These are phyloP conservation scores for Chrysanthemum seticuspe DNA, from an alignment of 129 eudicot species.

Conservation along the genomic window DNA sequence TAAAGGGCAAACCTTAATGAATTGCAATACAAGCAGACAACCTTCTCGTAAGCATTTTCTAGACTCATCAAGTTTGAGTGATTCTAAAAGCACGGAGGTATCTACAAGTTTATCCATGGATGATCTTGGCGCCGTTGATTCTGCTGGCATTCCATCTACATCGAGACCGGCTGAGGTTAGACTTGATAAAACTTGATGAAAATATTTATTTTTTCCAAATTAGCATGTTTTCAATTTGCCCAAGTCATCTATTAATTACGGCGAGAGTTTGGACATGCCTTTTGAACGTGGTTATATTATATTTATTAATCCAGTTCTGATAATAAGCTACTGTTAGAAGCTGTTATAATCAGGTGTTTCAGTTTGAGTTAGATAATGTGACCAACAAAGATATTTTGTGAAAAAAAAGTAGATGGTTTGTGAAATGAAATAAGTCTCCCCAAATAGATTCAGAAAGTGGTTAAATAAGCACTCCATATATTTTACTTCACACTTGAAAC, in stretches of 20 bases:
- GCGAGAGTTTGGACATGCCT: background rate
- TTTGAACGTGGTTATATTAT: background rate
- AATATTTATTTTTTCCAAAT: background rate
- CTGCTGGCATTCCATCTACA: conserved; percentile 54
- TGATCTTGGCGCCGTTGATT: conserved; percentile 54
- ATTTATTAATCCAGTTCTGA: background rate
- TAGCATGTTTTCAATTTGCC: background rate
- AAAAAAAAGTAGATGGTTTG: background rate
- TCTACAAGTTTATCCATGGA: conserved; percentile 57
- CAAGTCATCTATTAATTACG: too few relatives aligned
- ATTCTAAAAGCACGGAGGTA: conserved; percentile 64
- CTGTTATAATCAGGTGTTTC: background rate
- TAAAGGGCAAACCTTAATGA: conserved; percentile 57
- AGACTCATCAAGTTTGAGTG: conserved; percentile 52
- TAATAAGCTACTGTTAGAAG: background rate
- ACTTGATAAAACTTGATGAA: conserved; percentile 14
- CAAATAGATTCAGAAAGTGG: background rate
- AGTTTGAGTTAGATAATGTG: background rate
- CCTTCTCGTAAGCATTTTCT: conserved; percentile 52
- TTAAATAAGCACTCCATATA: background rate
- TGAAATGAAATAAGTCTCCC: background rate
- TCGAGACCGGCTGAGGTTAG: conserved; percentile 63
- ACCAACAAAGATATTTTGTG: background rate
- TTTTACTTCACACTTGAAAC: background rate
- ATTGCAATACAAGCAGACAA: conserved; percentile 63